Evolutionary conservation across 1,139 yeast species (phyloP).

Genomic region (Lodderomyces parapsilosis): DNA sequence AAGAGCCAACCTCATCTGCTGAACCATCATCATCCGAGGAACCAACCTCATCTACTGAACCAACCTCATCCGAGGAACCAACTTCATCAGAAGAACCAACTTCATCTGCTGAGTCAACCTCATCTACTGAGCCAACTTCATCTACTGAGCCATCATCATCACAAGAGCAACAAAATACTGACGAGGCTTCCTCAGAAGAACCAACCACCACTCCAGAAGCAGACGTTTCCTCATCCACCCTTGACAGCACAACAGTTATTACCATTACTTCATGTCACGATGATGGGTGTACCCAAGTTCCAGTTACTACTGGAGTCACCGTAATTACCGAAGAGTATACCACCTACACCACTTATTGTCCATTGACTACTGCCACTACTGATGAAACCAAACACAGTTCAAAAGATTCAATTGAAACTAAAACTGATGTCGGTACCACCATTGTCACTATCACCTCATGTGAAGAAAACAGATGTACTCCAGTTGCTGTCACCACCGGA

Average conservation of each 20-base stretch:
- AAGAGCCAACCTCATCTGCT: no score
- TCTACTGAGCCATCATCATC: no score
- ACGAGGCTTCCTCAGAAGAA: no score
- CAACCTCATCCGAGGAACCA: constrained; percentile 6
- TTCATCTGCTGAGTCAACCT: neutral
- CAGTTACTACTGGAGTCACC: constrained; percentile 34
- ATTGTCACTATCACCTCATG: constrained; percentile 52
- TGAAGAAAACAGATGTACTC: constrained; percentile 31
- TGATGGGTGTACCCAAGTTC: constrained; percentile 28
- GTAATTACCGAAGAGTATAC: constrained; percentile 26
- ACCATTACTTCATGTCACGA: constrained; percentile 50
- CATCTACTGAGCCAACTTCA: neutral
- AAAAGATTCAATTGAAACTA: neutral
- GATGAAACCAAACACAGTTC: neutral
- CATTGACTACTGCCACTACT: constrained; percentile 17
- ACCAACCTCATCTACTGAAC: neutral
- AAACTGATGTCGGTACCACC: constrained; percentile 15
- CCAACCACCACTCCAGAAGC: no score
- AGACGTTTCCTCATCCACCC: constrained; percentile 5
- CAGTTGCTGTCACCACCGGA: constrained; percentile 34
- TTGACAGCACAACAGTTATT: constrained; percentile 26
- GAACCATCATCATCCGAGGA: neutral
- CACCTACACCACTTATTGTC: constrained; percentile 34
- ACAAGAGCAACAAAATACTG: no score
- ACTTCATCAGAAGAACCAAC: neutral